phyloP scores from a whole-genome alignment of 1,284 basidiomycete genomes.

The Fomitopsis palustris region DNA sequence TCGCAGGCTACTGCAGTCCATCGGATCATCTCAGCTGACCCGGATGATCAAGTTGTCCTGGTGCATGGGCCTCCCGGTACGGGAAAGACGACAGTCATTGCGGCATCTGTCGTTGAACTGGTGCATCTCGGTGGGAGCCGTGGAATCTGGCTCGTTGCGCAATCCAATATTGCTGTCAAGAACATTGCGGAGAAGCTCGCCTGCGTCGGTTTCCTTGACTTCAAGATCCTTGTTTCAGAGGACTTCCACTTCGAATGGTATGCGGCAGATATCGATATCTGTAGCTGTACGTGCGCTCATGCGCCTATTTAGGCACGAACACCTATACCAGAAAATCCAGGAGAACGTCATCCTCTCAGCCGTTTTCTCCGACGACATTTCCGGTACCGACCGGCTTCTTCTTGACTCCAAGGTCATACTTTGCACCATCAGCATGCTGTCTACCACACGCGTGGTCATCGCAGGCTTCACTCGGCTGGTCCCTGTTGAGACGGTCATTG shows the following conservation, averaged over 20 bases:
- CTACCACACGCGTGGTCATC: conserved; percentile 29
- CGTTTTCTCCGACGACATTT: conserved; percentile 27
- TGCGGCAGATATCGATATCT: conserved; percentile 11
- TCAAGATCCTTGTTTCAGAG: conserved; percentile 41
- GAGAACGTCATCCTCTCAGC: conserved; percentile 51
- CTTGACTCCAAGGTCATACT: conserved; percentile 49
- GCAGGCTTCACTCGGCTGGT: conserved; percentile 24
- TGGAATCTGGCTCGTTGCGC: conserved; percentile 31
- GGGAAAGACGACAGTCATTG: conserved; percentile 36
- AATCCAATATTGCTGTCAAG: conserved; percentile 44
- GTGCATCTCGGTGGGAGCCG: conserved; percentile 1
- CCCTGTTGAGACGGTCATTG: conserved; percentile 40
- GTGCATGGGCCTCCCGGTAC: conserved; percentile 22
- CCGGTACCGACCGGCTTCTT: conserved; percentile 24
- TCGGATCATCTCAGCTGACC: conserved; percentile 7
- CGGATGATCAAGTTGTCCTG: conserved; percentile 8
- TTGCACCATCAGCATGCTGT: conserved; percentile 71
- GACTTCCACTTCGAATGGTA: conserved; percentile 64
- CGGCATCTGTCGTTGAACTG: conserved; percentile 23
- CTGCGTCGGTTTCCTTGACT: conserved; percentile 31
- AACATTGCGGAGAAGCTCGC: conserved; percentile 49
- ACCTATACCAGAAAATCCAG: conserved; percentile 50
- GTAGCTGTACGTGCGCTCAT: neutral
- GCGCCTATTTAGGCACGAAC: conserved; percentile 58
- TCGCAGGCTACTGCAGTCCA: conserved; percentile 17